These are phyloP conservation scores for Colletotrichum sp. DNA, from an alignment of 2,329 filamentous ascomycete genomes.

Conservation along the genomic window DNA sequence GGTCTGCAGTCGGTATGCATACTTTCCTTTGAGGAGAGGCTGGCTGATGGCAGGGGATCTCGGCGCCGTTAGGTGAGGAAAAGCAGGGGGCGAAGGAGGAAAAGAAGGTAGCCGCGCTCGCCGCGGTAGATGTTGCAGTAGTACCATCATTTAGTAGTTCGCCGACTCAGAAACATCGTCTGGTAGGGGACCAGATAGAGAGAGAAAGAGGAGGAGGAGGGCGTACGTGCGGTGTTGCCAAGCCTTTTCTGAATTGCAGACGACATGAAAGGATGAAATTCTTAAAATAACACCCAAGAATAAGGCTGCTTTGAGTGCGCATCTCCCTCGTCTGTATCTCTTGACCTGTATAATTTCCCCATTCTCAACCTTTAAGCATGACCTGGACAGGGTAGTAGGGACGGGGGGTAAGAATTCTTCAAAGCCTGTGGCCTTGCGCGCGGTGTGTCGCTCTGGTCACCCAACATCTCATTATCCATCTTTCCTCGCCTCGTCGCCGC, in stretches of 20 bases:
- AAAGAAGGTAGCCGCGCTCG: neutral
- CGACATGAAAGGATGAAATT: constrained; percentile 9
- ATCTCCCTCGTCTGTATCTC: constrained; percentile 3
- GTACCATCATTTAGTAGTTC: neutral
- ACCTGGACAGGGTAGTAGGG: neutral
- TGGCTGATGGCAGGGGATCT: neutral
- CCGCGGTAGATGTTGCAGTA: constrained; percentile 1
- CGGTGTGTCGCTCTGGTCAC: neutral
- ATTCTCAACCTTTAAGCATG: neutral
- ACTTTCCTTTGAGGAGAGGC: constrained; percentile 13
- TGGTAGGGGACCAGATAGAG: neutral
- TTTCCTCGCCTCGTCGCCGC: neutral
- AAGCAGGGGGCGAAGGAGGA: neutral
- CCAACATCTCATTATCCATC: constrained; percentile 2
- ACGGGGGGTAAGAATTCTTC: constrained; percentile 2
- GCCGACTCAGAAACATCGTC: neutral
- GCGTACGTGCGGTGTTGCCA: neutral
- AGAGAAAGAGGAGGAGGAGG: neutral
- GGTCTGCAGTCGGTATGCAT: constrained; percentile 14
- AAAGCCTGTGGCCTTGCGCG: neutral
- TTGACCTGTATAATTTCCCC: neutral
- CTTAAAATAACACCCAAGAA: constrained; percentile 5
- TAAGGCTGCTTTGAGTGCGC: constrained; percentile 6
- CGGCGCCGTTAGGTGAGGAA: neutral
- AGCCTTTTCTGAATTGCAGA: neutral